phyloP scores from a whole-genome alignment of 768 basidiomycete genomes.

The Mycena capillaripes region DNA sequence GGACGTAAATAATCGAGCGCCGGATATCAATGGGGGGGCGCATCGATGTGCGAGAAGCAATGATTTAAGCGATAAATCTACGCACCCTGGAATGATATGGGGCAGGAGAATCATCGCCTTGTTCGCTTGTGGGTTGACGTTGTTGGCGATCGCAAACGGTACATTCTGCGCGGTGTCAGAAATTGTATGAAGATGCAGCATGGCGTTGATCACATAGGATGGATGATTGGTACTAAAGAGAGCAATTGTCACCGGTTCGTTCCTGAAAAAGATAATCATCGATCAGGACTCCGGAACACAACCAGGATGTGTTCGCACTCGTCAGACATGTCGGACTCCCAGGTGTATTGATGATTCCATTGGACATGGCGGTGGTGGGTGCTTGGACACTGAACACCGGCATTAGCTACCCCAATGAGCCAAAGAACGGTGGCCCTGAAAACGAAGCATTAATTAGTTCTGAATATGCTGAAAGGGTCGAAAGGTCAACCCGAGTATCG shows the following conservation, averaged over 20 bases:
- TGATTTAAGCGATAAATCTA: neutral
- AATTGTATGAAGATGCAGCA: neutral
- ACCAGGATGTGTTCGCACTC: too few relatives aligned
- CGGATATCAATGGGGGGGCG: neutral
- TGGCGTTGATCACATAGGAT: neutral
- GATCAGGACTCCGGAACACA: too few relatives aligned
- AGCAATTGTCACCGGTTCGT: neutral
- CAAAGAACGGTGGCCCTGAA: neutral
- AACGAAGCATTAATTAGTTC: neutral
- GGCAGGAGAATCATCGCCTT: slow-evolving; percentile 7
- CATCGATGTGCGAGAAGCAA: too few relatives aligned
- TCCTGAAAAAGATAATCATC: neutral
- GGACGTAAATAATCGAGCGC: neutral
- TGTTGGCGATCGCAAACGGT: slow-evolving; percentile 11
- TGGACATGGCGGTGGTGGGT: neutral
- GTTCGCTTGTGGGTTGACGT: slow-evolving; percentile 8
- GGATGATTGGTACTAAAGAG: slow-evolving; percentile 12
- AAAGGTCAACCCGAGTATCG: neutral
- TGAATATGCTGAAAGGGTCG: neutral
- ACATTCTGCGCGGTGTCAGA: neutral
- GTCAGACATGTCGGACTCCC: neutral
- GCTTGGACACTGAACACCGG: neutral
- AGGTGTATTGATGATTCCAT: neutral
- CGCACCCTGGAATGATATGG: slow-evolving; percentile 9
- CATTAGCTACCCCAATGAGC: neutral